Evolutionary conservation across 2,329 filamentous ascomycete genomes (phyloP).

Genomic region (Cercospora brassicicola): DNA sequence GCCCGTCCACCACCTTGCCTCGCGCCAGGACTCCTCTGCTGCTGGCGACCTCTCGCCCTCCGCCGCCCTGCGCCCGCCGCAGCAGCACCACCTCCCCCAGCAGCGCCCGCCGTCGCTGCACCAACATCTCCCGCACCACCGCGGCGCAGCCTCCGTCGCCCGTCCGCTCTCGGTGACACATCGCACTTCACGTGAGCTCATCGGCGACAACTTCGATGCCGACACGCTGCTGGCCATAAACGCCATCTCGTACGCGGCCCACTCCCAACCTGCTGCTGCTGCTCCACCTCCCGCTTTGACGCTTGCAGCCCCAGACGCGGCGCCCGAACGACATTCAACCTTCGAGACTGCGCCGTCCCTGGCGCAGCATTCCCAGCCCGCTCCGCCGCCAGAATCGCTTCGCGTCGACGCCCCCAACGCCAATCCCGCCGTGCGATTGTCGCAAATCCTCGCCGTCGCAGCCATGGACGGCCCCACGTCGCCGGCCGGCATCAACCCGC

Average conservation of each 20-base stretch:
- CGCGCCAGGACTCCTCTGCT: background rate
- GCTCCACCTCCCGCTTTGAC: conserved; percentile 13
- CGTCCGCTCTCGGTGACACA: conserved; percentile 37
- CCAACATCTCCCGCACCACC: conserved; percentile 1
- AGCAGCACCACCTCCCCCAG: background rate
- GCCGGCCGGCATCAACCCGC: conserved; percentile 56
- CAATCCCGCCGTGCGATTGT: conserved; percentile 41
- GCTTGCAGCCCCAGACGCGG: conserved; percentile 13
- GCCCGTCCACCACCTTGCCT: background rate
- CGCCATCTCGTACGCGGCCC: conserved; percentile 34
- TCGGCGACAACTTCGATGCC: conserved; percentile 46
- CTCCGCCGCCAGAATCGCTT: background rate
- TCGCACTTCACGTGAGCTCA: conserved; percentile 38
- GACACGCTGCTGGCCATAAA: conserved; percentile 42
- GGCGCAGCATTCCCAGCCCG: conserved; percentile 13
- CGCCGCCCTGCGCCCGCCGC: background rate
- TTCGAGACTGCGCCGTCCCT: background rate
- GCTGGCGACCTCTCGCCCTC: background rate
- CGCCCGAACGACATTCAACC: background rate
- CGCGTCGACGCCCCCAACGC: conserved; percentile 18
- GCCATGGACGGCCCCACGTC: conserved; percentile 53
- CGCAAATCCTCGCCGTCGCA: conserved; percentile 46
- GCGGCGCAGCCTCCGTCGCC: conserved; percentile 5
- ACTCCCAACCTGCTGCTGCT: conserved; percentile 18
- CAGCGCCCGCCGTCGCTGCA: background rate